Evolutionary conservation across 192 early-diverging fungal species (phyloP), one percentile per base, ranked within the genome.

Genomic region (Rhizophlyctis rosea): DNA sequence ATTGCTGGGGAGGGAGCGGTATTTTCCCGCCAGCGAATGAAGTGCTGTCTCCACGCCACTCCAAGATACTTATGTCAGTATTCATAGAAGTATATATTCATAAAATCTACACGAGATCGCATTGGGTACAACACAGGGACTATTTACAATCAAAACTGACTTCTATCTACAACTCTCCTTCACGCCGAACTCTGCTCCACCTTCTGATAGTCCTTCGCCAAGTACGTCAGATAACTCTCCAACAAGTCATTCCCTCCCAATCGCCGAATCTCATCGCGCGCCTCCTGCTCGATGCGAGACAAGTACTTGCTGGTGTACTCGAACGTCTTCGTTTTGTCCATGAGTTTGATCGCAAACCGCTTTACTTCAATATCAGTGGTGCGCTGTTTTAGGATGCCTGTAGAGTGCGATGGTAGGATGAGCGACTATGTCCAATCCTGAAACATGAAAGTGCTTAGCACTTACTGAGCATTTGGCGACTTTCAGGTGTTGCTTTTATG

Each of bases 321-420:
- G 57, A 99, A 94, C 11, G 92, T 87, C 23, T 76, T 58, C 1
- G 88, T 86, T 58, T 83, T 78, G 39, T 88, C 74, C 87, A 97
- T 86, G 35, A 96, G 61, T 59, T 80, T 72, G 47, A 99, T 80
- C 0, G 94, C 95, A 54, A 92, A 93, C 53, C 77, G 75, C 63
- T 99, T 99, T 24, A 99, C 72, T 36, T 95, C 88, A 1, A 83
- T 65, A 31, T 88, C 88, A 2, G 76, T 78, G 7, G 94, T 91
- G 47, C 85, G 87, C 71, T 98, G 94, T 55, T 89, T 85, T 51
- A 99, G 64, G 56, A 99, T 99, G 64, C 87, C 87, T 82, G 58
- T 4, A 1, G 25, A 16, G 33, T 13, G 49, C 16, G 13, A 34
- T 16, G 47, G 21, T 3, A n/a, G 29, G 3, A 2, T 28, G 18